These are phyloP conservation scores for Vararia minispora DNA, from an alignment of 768 basidiomycete genomes.

Conservation along the genomic window DNA sequence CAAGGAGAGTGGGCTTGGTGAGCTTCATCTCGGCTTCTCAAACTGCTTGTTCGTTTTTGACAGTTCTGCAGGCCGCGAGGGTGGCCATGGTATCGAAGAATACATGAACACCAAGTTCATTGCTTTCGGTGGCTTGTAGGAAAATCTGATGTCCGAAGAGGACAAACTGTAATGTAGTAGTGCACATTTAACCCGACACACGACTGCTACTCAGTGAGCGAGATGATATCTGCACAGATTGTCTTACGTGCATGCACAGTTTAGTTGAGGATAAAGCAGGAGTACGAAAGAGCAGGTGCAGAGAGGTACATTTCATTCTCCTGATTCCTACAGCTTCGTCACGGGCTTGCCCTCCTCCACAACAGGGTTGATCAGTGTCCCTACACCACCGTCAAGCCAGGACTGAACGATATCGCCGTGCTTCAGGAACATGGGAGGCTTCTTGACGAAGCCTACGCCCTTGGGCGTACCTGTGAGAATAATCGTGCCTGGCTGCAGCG, in stretches of 20 bases:
- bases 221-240: no score
- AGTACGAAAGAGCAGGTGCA: no score
- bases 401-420: conserved; percentile 62
- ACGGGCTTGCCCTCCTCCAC: conserved; percentile 48
- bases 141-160: no score
- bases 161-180: no score
- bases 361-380: conserved; percentile 70
- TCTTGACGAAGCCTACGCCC: conserved; percentile 71
- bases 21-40: conserved; percentile 15
- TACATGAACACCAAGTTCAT: conserved; percentile 79
- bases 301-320: no score
- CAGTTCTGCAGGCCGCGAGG: conserved; percentile 53
- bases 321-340: conserved; percentile 31
- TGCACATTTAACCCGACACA: no score
- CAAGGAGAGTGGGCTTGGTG: conserved; percentile 75
- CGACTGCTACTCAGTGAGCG: no score
- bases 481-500: conserved; percentile 68
- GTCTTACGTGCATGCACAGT: no score
- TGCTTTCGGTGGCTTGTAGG: conserved; percentile 59
- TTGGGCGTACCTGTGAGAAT: conserved; percentile 79
- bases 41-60: conserved; percentile 1
- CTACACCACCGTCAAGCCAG: conserved; percentile 64
- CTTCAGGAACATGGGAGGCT: conserved; percentile 59
- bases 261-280: no score
- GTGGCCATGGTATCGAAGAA: conserved; percentile 83